phyloP scores from a whole-genome alignment of 192 early-diverging fungal genomes.

The Backusella tuberculispora region DNA sequence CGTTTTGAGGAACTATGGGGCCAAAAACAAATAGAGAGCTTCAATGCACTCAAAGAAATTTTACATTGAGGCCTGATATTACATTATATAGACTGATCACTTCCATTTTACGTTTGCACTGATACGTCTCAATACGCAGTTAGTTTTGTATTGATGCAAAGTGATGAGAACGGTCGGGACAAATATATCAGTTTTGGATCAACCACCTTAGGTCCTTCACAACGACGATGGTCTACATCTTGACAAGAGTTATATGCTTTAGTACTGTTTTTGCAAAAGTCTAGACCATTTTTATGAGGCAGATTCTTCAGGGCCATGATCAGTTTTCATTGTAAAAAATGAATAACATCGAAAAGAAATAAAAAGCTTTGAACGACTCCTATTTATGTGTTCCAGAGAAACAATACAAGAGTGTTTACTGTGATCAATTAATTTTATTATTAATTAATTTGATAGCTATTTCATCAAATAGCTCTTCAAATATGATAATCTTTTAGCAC shows the following conservation, averaged over 20 bases:
- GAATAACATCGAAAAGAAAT: too few relatives aligned
- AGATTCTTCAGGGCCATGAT: not conserved
- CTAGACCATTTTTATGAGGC: not conserved
- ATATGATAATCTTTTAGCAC: too few relatives aligned
- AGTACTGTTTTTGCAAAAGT: not conserved
- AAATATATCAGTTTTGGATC: slow-evolving; percentile 5
- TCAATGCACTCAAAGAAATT: not conserved
- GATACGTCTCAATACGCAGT: not conserved
- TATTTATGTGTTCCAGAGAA: too few relatives aligned
- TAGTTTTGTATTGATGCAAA: not conserved
- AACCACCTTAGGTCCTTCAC: not conserved
- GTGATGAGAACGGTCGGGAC: not conserved
- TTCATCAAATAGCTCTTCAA: too few relatives aligned
- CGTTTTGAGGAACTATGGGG: not conserved
- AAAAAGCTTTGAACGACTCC: too few relatives aligned
- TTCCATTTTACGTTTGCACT: not conserved
- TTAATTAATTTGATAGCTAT: too few relatives aligned
- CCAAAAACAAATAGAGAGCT: not conserved
- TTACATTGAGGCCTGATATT: not conserved
- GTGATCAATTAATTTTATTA: too few relatives aligned
- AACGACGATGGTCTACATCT: not conserved
- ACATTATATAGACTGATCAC: not conserved
- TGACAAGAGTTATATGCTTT: not conserved
- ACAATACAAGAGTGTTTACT: too few relatives aligned
- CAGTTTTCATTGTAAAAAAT: too few relatives aligned